Conservation (phyloP, 805 yeast genomes). For the Metschnikowia aberdeeniae region DNA sequence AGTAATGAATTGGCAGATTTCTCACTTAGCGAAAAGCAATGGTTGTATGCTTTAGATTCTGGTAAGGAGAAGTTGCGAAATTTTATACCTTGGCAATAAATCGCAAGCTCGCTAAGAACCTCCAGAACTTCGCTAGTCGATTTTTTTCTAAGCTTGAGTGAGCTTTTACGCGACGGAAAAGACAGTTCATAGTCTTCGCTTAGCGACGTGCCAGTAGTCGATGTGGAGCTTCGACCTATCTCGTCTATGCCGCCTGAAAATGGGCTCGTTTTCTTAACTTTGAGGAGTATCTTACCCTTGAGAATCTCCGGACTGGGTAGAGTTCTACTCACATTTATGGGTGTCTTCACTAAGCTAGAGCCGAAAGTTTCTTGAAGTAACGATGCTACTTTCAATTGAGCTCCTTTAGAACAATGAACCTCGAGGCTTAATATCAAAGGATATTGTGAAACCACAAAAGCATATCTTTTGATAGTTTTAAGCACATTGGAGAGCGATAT, state of each 20-base stretch:
- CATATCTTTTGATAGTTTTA: constrained; percentile 72
- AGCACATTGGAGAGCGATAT: constrained; percentile 67
- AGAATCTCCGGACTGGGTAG: constrained; percentile 70
- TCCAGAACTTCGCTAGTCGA: constrained; percentile 25
- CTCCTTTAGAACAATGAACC: constrained; percentile 65
- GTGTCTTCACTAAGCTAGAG: constrained; percentile 46
- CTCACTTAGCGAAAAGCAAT: constrained; percentile 85
- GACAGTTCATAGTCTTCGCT: constrained; percentile 34
- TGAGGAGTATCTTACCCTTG: constrained; percentile 67
- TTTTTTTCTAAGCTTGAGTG: constrained; percentile 23
- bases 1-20: constrained; percentile 58
- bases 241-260: constrained; percentile 17
- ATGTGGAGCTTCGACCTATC: constrained; percentile 19
- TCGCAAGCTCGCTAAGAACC: constrained; percentile 58
- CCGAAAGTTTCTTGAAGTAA: constrained; percentile 57
- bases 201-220: constrained; percentile 39
- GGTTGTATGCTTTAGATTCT: constrained; percentile 75
- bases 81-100: constrained; percentile 70
- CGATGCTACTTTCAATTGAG: constrained; percentile 58
- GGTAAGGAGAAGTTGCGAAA: constrained; percentile 82
- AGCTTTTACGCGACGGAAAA: constrained; percentile 8
- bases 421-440: constrained; percentile 88
- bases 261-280: constrained; percentile 60
- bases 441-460: constrained; percentile 80
- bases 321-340: constrained; percentile 25